Base-by-base conservation (phyloP, 2,329 filamentous ascomycete genomes). In the Trichoderma endophyticum region DNA sequence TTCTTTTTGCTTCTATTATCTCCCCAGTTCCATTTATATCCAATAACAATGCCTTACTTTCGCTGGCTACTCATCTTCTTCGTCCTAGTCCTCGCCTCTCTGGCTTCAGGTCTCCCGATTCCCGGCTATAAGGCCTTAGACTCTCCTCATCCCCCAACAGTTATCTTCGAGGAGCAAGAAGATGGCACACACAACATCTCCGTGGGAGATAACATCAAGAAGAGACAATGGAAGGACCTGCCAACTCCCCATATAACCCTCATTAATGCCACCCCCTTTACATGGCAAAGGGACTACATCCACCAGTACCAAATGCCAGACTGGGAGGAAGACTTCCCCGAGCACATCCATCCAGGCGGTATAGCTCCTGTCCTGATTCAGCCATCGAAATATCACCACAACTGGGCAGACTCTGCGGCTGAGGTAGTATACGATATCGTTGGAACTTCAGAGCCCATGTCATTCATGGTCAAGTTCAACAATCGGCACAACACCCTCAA, bases 201-300 rank as follows among this genome's bases (percentile, higher is more conserved):
- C 9, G 4, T 6, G 2, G 15, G 26, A 32, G 32, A 4, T 0
- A 39, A 30, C 34, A 18, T 51, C 32, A 18, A 57, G 3, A 39
- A 24, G 48, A 32, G 28, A 12, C 36, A 15, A 24, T 24, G 28
- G 28, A 18, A 9, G 75, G 51, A 77, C 75, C 18, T 71, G 15
- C 39, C 39, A 43, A n/a, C 1, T n/a, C 39, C 39, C 15, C 39
- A 63, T 61, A 68, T 81, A 39, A 73, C 71, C 2, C 70, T 82
- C 60, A 72, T 81, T 76, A 82, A 82, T 70, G 77, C 75, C n/a
- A 81, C 79, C 6, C 80, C 80, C 3, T 81, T 79, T 73, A 71
- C 60, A 32, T 82, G 79, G 79, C 48, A 57, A 7, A 75, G 68
- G 56, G 74, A 59, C 0, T 75, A 74, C 73, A 71, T 70, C 1